Conservation (phyloP, 441 rosid genomes). For the Caryocar brasiliense region DNA sequence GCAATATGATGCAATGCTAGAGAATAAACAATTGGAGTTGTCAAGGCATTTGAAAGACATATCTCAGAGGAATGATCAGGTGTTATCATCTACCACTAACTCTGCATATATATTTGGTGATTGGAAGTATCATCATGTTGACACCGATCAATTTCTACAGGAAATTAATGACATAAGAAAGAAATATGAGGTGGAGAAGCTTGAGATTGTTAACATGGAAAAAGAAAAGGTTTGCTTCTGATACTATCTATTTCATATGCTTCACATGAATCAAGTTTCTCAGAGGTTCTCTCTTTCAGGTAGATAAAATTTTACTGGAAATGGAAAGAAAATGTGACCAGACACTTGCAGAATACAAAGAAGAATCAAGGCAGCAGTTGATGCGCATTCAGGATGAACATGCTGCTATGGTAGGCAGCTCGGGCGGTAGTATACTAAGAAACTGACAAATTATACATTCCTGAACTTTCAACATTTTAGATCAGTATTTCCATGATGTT, state of each 20-base stretch:
- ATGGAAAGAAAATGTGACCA: constrained; percentile 40
- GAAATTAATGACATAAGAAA: constrained; percentile 78
- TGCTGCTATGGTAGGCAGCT: constrained; percentile 48
- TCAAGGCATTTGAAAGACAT: constrained; percentile 85
- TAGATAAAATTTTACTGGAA: constrained; percentile 38
- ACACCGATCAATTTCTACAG: constrained; percentile 23
- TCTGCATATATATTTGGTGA: constrained; percentile 2
- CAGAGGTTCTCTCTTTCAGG: constrained; percentile 31
- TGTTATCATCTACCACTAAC: constrained; percentile 18
- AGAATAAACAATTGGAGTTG: constrained; percentile 69
- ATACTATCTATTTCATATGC: not conserved
- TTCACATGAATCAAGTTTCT: constrained; percentile 9
- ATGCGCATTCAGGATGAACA: constrained; percentile 48
- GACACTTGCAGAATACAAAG: constrained; percentile 43
- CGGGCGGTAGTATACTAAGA: no score
- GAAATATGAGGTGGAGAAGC: constrained; percentile 72
- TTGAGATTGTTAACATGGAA: constrained; percentile 47
- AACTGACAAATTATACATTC: no score
- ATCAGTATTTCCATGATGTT: constrained; percentile 4
- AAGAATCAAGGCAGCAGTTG: constrained; percentile 46
- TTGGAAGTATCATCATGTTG: not conserved
- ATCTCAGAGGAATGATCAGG: constrained; percentile 88
- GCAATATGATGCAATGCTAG: constrained; percentile 69
- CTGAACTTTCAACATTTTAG: constrained; percentile 1
- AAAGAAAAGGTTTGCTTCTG: constrained; percentile 50